Conservation (phyloP, 345 rosid species). For the Euphorbia pulcherrima region DNA sequence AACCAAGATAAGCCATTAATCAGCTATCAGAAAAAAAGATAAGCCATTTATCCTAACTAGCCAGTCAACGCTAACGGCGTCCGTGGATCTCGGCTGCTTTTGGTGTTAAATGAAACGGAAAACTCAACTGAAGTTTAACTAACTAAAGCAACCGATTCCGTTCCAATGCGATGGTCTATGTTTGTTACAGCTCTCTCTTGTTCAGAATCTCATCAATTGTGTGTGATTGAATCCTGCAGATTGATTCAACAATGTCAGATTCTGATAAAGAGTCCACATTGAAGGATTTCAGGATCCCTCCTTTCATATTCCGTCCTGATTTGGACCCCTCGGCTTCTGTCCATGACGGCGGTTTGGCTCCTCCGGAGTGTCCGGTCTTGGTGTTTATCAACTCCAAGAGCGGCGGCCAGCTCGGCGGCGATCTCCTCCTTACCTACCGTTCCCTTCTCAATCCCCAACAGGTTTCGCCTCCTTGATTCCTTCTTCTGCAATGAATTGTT, state of each 20-base stretch:
- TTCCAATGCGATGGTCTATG: background rate
- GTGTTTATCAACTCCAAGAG: constrained; percentile 86
- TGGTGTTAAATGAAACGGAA: too few species aligned
- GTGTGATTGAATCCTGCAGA: constrained; percentile 1
- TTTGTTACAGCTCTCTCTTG: background rate
- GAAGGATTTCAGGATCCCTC: constrained; percentile 52
- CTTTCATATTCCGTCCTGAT: constrained; percentile 48
- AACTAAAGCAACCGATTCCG: too few species aligned
- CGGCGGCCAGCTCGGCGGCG: constrained; percentile 84
- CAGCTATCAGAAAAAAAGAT: too few species aligned
- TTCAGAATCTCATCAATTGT: background rate
- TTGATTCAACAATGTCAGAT: constrained; percentile 35
- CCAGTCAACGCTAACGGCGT: background rate
- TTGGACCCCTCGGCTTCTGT: constrained; percentile 12
- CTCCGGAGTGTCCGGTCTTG: constrained; percentile 54
- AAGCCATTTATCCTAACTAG: too few species aligned
- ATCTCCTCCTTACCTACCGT: constrained; percentile 63
- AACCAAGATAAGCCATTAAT: too few species aligned
- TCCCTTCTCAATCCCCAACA: constrained; percentile 52
- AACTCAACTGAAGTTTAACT: too few species aligned
- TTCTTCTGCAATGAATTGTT: background rate
- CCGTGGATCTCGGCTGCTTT: background rate
- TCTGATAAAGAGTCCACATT: constrained; percentile 14
- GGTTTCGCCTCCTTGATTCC: constrained; percentile 27
- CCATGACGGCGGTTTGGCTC: background rate